A percentile compares a stretch with the other conserved stretches of the same genome.
These are phyloP conservation scores for Ceratobasidium sp. DNA, from an alignment of 1,284 basidiomycete species.

Conservation along the genomic window DNA sequence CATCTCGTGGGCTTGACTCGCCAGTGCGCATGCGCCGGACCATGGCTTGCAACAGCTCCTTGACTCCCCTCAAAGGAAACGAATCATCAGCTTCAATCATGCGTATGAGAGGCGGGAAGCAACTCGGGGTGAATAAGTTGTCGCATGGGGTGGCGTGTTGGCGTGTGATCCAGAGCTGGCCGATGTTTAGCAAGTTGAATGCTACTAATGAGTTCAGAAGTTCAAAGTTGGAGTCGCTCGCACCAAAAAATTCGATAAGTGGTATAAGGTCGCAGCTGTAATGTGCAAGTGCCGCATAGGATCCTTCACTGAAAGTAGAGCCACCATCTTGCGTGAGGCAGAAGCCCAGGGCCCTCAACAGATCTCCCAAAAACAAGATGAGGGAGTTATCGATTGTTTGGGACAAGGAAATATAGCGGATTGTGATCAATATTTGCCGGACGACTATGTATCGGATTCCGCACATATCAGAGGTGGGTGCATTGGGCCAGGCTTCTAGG, in stretches of 20 bases:
- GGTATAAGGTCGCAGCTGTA: not conserved
- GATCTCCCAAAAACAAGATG: not conserved
- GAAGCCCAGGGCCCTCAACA: not conserved
- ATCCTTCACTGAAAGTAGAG: not conserved
- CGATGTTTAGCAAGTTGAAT: not conserved
- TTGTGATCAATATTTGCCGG: not conserved
- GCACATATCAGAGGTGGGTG: not conserved
- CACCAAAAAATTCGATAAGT: not conserved
- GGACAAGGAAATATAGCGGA: not conserved
- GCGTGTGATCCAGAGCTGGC: not conserved
- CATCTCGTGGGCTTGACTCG: not conserved
- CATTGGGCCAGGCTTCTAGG: not conserved
- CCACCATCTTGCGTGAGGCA: not conserved
- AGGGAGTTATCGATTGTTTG: not conserved
- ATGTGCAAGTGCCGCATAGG: not conserved
- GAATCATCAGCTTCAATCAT: constrained; percentile 22
- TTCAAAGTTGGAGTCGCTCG: not conserved
- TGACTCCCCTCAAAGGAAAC: not conserved
- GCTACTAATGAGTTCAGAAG: not conserved
- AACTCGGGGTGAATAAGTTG: not conserved
- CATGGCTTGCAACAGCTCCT: not conserved
- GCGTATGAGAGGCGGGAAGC: not conserved
- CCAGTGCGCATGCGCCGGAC: not conserved
- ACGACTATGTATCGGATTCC: not conserved
- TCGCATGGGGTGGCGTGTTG: constrained; percentile 6